phyloP scores from a whole-genome alignment of 352 stramenopile species.

The Hyaloperonospora arabidopsidis region DNA sequence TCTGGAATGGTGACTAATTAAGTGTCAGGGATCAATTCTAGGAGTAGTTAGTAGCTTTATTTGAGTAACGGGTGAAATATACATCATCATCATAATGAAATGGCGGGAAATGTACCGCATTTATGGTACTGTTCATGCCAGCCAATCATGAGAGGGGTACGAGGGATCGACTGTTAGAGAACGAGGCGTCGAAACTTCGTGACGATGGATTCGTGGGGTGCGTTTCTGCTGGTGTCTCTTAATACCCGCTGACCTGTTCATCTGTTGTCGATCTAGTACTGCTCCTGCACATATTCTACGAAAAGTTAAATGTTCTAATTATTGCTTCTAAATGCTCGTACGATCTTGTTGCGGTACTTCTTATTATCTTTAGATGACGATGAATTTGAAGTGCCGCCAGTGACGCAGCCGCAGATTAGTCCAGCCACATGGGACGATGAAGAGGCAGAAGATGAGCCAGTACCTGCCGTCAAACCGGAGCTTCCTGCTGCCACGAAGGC shows the following conservation, averaged over 20 bases:
- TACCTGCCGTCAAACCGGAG: slow-evolving; percentile 19
- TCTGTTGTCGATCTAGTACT: background rate
- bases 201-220: slow-evolving; percentile 77
- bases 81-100: too few species aligned
- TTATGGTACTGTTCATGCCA: slow-evolving; percentile 11
- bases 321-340: slow-evolving; percentile 7
- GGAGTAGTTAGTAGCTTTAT: too few species aligned
- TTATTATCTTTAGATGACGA: slow-evolving; percentile 53
- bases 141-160: slow-evolving; percentile 18
- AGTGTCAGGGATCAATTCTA: too few species aligned
- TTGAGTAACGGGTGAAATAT: too few species aligned
- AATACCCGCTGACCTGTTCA: slow-evolving; percentile 1
- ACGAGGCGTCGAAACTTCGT: background rate
- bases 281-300: slow-evolving; percentile 1
- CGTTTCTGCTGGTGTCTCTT: slow-evolving; percentile 9
- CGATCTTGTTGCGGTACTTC: background rate
- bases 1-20: background rate
- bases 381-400: slow-evolving; percentile 71
- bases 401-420: slow-evolving; percentile 33
- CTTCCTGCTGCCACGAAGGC: slow-evolving; percentile 30
- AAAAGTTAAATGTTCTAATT: background rate
- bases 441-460: slow-evolving; percentile 58
- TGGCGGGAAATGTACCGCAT: slow-evolving; percentile 3
- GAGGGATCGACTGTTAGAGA: slow-evolving; percentile 4
- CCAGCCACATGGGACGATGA: slow-evolving; percentile 68